Base-by-base conservation (phyloP, 1,284 basidiomycete species). In the Trichosporon asahii region DNA sequence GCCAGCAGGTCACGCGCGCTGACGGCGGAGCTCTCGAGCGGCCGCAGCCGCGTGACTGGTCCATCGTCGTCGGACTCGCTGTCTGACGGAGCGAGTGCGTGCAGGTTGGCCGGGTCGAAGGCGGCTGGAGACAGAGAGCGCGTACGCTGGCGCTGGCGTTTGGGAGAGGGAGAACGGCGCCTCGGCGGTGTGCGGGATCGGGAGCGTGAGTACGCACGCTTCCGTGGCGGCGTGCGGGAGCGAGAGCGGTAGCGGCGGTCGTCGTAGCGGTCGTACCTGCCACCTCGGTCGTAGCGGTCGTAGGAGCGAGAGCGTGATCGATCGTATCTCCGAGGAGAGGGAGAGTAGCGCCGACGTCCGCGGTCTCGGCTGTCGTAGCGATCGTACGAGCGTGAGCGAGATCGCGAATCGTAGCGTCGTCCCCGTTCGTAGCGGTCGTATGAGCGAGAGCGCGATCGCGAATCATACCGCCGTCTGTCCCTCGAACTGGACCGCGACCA, bases 1-100 rank as follows among this genome's bases (percentile, higher is more conserved):
- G 88, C 90, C 55, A 96, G 84, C 69, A 95, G 87, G 35, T 92
- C 90, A 63, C 88, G 88, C 14, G 91, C 93, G 14, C 91, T 90
- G 44, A 95, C 76, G 6, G 88, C 87, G 23, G 91, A 93, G 15
- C 91, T 90, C 33, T 85, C 86, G 9, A 95, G 87, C 18, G 90
- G 89, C 72, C 77, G 73, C 0, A 83, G 75, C 25, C 76, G 78
- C 0, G 75, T 75, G 4, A 73, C 70, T 0, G 71, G 73, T 5
- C 69, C 79, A 69, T 84, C 82, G 44, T 84, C 83, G 49, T 80
- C 79, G 6, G 67, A 68, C 25, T 77, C 73, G 31, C 74, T 73
- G 15, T 71, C 68, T 2, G 78, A 73, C 18, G 77, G 76, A 1
- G 78, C 77, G 49, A 53, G 49, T 9, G 49, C 49, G 27, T 71